These are phyloP conservation scores for Naganishia sp. DNA, from an alignment of 1,284 basidiomycete genomes.

Conservation along the genomic window DNA sequence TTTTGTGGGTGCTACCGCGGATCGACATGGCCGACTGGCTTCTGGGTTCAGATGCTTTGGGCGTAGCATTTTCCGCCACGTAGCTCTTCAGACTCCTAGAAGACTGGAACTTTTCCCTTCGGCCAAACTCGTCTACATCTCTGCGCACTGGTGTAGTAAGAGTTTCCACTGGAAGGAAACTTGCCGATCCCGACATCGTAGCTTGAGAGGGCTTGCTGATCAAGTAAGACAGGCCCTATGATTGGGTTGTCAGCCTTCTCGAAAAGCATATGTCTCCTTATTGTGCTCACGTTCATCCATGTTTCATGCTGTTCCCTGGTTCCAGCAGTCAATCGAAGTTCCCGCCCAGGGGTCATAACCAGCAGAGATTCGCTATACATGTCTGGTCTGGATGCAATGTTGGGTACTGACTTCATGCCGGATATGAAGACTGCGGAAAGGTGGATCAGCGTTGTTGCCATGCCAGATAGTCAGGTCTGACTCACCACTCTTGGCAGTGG, in stretches of 20 bases:
- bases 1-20: slow-evolving; percentile 57
- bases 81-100: slow-evolving; percentile 47
- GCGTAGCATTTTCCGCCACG: slow-evolving; percentile 43
- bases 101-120: slow-evolving; percentile 39
- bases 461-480: slow-evolving; percentile 40
- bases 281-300: slow-evolving; percentile 68
- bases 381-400: slow-evolving; percentile 90
- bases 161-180: slow-evolving; percentile 28
- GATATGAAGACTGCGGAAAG: slow-evolving; percentile 84
- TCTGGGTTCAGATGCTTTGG: slow-evolving; percentile 42
- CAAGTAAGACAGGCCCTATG: slow-evolving; percentile 48
- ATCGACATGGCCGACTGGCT: slow-evolving; percentile 73
- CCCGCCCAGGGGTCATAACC: slow-evolving; percentile 86
- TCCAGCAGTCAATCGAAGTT: slow-evolving; percentile 96
- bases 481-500: slow-evolving; percentile 93
- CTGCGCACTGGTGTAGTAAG: slow-evolving; percentile 33
- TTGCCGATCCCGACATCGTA: slow-evolving; percentile 33
- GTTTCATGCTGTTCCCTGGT: slow-evolving; percentile 94
- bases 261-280: not conserved
- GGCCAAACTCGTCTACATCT: slow-evolving; percentile 48
- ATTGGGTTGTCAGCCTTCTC: not conserved
- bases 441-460: slow-evolving; percentile 30
- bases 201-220: slow-evolving; percentile 45
- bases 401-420: slow-evolving; percentile 81
- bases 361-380: slow-evolving; percentile 90